These are phyloP conservation scores for Lithocarpus polystachyus DNA, from an alignment of 306 rosid species.

Conservation along the genomic window DNA sequence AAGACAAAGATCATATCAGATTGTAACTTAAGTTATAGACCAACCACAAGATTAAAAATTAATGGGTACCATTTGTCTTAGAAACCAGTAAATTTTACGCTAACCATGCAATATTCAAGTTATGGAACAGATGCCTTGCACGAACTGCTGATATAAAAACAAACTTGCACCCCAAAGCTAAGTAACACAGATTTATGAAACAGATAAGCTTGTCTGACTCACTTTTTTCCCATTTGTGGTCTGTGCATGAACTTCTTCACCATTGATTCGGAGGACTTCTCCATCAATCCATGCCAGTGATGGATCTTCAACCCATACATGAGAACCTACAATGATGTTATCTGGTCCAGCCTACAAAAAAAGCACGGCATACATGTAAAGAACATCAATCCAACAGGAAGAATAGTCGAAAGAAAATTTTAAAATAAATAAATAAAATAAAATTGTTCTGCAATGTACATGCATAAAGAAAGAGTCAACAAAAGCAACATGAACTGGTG, in stretches of 20 bases:
- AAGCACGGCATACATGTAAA: conserved; percentile 21
- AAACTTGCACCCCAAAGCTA: not conserved
- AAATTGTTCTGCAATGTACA: not conserved
- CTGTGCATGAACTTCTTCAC: conserved; percentile 71
- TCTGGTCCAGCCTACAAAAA: conserved; percentile 87
- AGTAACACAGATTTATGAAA: not conserved
- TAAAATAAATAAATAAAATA: not conserved
- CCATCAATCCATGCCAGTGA: conserved; percentile 88
- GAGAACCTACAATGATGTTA: conserved; percentile 95
- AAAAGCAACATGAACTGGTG: not conserved
- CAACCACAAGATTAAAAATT: not conserved
- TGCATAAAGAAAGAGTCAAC: not conserved
- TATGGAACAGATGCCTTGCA: not conserved
- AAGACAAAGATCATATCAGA: conserved; percentile 3
- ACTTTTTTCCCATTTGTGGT: conserved; percentile 70
- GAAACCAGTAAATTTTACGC: not conserved
- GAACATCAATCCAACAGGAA: conserved; percentile 8
- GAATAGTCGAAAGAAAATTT: not conserved
- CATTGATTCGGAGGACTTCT: conserved; percentile 81
- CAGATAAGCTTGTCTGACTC: conserved; percentile 37
- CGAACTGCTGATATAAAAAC: not conserved
- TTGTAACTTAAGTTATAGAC: not conserved
- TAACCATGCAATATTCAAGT: conserved; percentile 7
- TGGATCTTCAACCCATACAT: conserved; percentile 98
- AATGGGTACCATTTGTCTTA: not conserved